phyloP scores from a whole-genome alignment of 768 basidiomycete species.

The Solioccasus polychromus region DNA sequence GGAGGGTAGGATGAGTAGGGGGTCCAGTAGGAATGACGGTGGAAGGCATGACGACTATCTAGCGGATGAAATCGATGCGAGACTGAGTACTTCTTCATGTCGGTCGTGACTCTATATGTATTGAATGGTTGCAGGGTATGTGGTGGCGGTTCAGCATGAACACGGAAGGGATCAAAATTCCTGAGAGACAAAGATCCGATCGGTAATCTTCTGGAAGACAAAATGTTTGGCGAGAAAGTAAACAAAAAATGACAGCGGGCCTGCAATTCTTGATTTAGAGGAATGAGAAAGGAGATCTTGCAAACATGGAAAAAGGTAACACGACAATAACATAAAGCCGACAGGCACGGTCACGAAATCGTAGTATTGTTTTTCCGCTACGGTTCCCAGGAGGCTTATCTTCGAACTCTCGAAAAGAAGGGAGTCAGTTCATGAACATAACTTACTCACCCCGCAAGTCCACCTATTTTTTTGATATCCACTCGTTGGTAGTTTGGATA shows the following conservation, averaged over 20 bases:
- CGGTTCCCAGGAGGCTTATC: too few relatives aligned
- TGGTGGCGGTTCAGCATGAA: conserved; percentile 14
- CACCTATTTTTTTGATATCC: too few relatives aligned
- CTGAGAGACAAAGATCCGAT: conserved; percentile 19
- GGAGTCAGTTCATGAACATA: too few relatives aligned
- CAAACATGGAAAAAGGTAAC: conserved; percentile 27
- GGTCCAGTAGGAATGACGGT: conserved; percentile 21
- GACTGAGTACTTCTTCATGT: conserved; percentile 5
- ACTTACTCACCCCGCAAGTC: too few relatives aligned
- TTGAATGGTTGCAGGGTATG: conserved; percentile 13
- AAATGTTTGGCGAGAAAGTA: conserved; percentile 14
- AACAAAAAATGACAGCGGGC: conserved; percentile 13
- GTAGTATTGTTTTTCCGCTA: too few relatives aligned
- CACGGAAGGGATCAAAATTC: conserved; percentile 7
- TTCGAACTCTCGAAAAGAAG: conserved; percentile 14
- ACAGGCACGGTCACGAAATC: conserved; percentile 24
- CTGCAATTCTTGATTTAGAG: conserved; percentile 19
- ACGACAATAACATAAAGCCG: conserved; percentile 33
- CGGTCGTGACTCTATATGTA: conserved; percentile 23
- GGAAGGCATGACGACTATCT: conserved; percentile 14
- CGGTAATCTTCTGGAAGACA: conserved; percentile 18
- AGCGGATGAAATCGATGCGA: conserved; percentile 1
- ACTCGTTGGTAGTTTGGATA: too few relatives aligned
- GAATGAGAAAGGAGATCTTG: conserved; percentile 21
- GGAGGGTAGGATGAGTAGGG: conserved; percentile 30